A percentile compares a stretch with the other conserved stretches of the same genome.
phyloP scores from a whole-genome alignment of 495 filamentous ascomycete genomes.

The Xylaria castorea region DNA sequence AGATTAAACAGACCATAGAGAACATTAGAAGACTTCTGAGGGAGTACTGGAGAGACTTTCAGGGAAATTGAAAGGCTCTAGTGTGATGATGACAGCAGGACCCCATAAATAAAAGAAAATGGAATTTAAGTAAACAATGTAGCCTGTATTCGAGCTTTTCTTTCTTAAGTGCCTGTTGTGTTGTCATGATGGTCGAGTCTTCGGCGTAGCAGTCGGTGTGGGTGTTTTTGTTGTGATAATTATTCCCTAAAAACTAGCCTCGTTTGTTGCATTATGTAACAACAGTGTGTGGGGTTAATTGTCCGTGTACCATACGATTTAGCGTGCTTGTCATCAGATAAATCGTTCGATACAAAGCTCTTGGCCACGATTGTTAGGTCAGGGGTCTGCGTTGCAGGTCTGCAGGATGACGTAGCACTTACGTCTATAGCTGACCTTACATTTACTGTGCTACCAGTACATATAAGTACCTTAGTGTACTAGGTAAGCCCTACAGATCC shows the following conservation, averaged over 20 bases:
- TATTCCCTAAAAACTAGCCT: background rate
- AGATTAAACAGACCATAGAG: slow-evolving; percentile 17
- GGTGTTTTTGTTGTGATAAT: background rate
- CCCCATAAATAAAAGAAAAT: background rate
- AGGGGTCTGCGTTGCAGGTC: background rate
- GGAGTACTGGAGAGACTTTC: slow-evolving; percentile 17
- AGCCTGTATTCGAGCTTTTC: background rate
- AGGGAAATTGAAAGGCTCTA: background rate
- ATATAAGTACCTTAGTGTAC: too few species aligned
- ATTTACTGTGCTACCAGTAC: too few species aligned
- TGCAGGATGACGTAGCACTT: background rate
- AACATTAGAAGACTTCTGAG: slow-evolving; percentile 13
- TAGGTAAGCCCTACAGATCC: too few species aligned
- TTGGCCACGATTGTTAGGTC: background rate
- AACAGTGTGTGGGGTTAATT: background rate
- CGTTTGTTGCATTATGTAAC: background rate
- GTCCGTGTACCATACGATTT: background rate
- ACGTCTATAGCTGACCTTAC: too few species aligned
- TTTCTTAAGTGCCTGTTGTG: background rate
- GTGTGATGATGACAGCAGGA: background rate
- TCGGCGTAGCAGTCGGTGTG: background rate
- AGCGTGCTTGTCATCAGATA: background rate
- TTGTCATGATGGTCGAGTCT: background rate
- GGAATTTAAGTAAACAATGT: background rate
- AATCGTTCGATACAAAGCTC: background rate